Conservation (phyloP, 1,284 basidiomycete species). For the Sporisorium graminicola region DNA sequence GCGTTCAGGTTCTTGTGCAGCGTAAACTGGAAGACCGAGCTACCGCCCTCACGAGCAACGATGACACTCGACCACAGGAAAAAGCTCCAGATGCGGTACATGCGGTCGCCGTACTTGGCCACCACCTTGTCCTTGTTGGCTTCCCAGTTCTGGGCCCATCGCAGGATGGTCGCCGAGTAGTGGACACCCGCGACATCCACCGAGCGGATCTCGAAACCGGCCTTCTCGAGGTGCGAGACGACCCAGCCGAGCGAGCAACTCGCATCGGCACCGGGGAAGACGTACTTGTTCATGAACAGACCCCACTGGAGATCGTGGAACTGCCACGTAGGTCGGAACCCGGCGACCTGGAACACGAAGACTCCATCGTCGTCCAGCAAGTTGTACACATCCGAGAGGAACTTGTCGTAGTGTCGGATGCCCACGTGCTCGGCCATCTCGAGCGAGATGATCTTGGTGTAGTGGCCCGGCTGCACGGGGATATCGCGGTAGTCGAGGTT, state of each 20-base stretch:
- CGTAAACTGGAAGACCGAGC: slow-evolving; percentile 75
- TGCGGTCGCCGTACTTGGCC: slow-evolving; percentile 87
- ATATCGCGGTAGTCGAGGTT: slow-evolving; percentile 97
- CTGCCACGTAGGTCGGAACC: slow-evolving; percentile 92
- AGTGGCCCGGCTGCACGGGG: slow-evolving; percentile 81
- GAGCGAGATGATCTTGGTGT: slow-evolving; percentile 93
- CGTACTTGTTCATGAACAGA: slow-evolving; percentile 71
- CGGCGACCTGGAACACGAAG: slow-evolving; percentile 96
- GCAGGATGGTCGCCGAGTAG: slow-evolving; percentile 90
- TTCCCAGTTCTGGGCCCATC: slow-evolving; percentile 70
- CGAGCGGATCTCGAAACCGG: slow-evolving; percentile 96
- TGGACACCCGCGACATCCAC: slow-evolving; percentile 83
- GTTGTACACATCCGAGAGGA: slow-evolving; percentile 91
- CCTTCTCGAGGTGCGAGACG: slow-evolving; percentile 81
- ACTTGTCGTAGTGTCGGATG: slow-evolving; percentile 88
- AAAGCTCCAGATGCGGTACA: slow-evolving; percentile 70
- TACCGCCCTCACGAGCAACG: slow-evolving; percentile 68
- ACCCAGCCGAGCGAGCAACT: slow-evolving; percentile 93
- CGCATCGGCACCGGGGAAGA: slow-evolving; percentile 95
- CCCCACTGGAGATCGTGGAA: slow-evolving; percentile 97
- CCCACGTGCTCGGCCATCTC: slow-evolving; percentile 98
- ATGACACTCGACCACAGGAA: slow-evolving; percentile 67
- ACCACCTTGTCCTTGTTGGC: slow-evolving; percentile 82
- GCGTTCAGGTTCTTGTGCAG: slow-evolving; percentile 88
- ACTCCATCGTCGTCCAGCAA: slow-evolving; percentile 93